Conservation (phyloP, 371 early-diverging fungal genomes). For the Mucor piriformis region DNA sequence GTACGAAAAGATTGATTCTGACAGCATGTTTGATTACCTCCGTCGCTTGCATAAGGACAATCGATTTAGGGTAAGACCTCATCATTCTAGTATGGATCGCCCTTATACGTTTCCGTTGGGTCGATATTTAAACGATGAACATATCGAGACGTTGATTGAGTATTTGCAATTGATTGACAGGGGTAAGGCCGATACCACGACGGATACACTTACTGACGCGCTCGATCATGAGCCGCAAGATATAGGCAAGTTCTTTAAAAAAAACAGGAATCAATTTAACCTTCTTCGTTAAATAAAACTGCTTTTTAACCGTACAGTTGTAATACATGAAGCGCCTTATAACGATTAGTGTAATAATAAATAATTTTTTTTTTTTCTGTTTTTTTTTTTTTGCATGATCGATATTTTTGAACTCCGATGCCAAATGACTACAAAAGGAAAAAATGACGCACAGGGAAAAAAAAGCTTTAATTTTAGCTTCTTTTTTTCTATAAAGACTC, state of each 20-base stretch:
- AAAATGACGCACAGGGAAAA: background rate
- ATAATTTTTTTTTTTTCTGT: background rate
- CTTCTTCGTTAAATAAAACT: conserved; percentile 14
- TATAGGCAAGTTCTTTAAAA: conserved; percentile 23
- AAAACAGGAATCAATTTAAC: conserved; percentile 28
- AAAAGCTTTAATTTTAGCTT: background rate
- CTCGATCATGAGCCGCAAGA: conserved; percentile 5
- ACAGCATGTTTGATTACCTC: conserved; percentile 14
- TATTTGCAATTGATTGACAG: conserved; percentile 14
- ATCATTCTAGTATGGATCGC: background rate
- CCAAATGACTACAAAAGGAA: no score
- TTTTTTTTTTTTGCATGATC: background rate
- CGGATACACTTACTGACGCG: conserved; percentile 12
- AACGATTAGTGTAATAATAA: no score
- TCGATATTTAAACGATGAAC: conserved; percentile 15
- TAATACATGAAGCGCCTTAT: no score
- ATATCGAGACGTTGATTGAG: conserved; percentile 21
- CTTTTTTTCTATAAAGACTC: background rate
- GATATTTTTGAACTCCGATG: background rate
- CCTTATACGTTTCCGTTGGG: conserved; percentile 25
- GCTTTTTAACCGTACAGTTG: background rate
- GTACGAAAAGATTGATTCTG: conserved; percentile 11
- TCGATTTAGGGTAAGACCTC: conserved; percentile 24
- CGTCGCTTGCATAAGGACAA: conserved; percentile 18
- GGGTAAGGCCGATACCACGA: background rate